These are phyloP conservation scores for Barnettozyma vustinii DNA, from an alignment of 805 yeast genomes.

Conservation along the genomic window DNA sequence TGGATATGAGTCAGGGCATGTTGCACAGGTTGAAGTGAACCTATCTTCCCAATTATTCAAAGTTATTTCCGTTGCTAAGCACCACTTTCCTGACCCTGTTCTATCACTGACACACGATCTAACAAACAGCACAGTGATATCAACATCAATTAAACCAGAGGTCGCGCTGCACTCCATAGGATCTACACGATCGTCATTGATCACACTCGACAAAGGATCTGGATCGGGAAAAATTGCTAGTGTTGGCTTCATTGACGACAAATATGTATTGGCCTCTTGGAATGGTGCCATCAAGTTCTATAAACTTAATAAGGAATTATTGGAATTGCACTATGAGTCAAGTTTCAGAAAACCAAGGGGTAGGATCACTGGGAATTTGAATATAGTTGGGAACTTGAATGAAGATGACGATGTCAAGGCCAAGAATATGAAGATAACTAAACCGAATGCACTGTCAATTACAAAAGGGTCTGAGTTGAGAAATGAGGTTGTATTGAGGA, in stretches of 20 bases:
- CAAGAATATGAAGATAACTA: conserved; percentile 20
- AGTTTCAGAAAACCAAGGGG: conserved; percentile 23
- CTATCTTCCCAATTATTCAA: conserved; percentile 1
- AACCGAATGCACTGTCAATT: conserved; percentile 27
- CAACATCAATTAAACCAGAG: conserved; percentile 46
- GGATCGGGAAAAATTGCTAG: conserved; percentile 31
- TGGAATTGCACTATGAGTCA: conserved; percentile 13
- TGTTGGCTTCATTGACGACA: conserved; percentile 19
- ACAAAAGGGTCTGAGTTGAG: background rate
- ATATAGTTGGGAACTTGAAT: conserved; percentile 25
- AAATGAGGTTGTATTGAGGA: background rate
- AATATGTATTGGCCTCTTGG: conserved; percentile 42
- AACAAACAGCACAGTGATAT: conserved; percentile 25
- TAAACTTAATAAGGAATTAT: conserved; percentile 13
- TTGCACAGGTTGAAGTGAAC: conserved; percentile 29
- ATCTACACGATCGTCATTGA: background rate
- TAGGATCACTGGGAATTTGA: conserved; percentile 24
- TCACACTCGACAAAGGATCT: conserved; percentile 23
- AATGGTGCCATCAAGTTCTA: conserved; percentile 40
- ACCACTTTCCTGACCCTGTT: conserved; percentile 52
- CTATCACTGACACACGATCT: conserved; percentile 35
- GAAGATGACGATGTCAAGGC: conserved; percentile 20
- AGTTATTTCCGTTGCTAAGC: conserved; percentile 15
- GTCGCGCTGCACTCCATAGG: conserved; percentile 27
- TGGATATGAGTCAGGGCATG: conserved; percentile 76